Evolutionary conservation across 331 rosid genomes (phyloP).

Genomic region (Phaseolus coccineus): DNA sequence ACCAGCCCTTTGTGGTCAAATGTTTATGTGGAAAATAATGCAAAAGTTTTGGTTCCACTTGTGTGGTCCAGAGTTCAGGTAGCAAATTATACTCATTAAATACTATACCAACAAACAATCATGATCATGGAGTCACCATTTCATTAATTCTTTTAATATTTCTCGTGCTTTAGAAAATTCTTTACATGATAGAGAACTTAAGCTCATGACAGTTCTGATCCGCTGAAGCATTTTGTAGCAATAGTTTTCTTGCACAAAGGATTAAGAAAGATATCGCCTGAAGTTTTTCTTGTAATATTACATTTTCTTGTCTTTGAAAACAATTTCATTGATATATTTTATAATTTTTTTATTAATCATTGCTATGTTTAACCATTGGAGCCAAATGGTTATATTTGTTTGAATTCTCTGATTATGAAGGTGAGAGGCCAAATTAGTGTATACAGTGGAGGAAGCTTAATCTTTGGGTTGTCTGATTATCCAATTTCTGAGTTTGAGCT

Average conservation of each 20-base stretch:
- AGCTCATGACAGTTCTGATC: slow-evolving; percentile 13
- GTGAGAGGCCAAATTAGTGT: slow-evolving; percentile 97
- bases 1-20: slow-evolving; percentile 91
- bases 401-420: slow-evolving; percentile 61
- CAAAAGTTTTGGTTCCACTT: slow-evolving; percentile 97
- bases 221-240: slow-evolving; percentile 13
- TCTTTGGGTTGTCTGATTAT: slow-evolving; percentile 87
- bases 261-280: slow-evolving; percentile 1
- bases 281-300: slow-evolving; percentile 16
- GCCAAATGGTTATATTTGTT: slow-evolving; percentile 42
- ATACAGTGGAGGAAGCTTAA: slow-evolving; percentile 88
- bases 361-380: slow-evolving; percentile 15
- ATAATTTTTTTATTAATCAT: slow-evolving; percentile 39
- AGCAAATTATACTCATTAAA: slow-evolving; percentile 40
- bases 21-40: slow-evolving; percentile 96
- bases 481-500: slow-evolving; percentile 99
- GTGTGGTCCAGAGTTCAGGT: slow-evolving; percentile 99
- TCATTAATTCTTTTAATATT: slow-evolving; percentile 4
- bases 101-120: slow-evolving; percentile 15
- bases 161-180: slow-evolving; percentile 9
- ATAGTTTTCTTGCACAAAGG: background rate
- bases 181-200: slow-evolving; percentile 3
- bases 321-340: slow-evolving; percentile 28
- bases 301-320: slow-evolving; percentile 30
- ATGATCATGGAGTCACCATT: slow-evolving; percentile 20